These are phyloP conservation scores for Metschnikowia gruessii DNA, from an alignment of 805 yeast genomes.

Conservation along the genomic window DNA sequence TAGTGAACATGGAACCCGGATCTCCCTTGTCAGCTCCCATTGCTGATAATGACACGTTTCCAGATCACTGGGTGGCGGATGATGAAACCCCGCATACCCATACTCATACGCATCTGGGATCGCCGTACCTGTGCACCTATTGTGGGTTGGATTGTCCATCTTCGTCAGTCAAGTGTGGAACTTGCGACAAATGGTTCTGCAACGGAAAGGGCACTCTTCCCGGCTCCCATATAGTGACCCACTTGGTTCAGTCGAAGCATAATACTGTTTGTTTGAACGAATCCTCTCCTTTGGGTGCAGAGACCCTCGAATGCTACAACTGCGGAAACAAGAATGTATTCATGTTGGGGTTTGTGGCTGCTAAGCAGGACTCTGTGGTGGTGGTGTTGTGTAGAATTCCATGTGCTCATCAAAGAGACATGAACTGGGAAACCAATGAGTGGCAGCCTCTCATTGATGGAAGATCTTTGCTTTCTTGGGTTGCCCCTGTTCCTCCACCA, in stretches of 20 bases:
- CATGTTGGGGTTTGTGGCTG: constrained; percentile 80
- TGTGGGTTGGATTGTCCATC: constrained; percentile 69
- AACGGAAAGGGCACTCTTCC: constrained; percentile 58
- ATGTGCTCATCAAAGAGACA: constrained; percentile 73
- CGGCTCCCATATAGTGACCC: constrained; percentile 82
- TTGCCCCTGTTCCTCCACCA: constrained; percentile 66
- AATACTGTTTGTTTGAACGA: constrained; percentile 70
- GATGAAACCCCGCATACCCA: background rate
- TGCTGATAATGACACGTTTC: background rate
- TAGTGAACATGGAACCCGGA: constrained; percentile 7
- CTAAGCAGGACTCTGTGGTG: constrained; percentile 81
- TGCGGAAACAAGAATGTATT: constrained; percentile 82
- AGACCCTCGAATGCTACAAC: constrained; percentile 81
- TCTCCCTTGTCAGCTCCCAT: background rate
- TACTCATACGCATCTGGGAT: background rate
- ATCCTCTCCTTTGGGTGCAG: constrained; percentile 82
- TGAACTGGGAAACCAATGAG: constrained; percentile 80
- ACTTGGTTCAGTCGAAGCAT: constrained; percentile 78
- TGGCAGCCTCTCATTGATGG: constrained; percentile 88
- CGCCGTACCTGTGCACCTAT: constrained; percentile 45
- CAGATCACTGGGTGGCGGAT: constrained; percentile 2
- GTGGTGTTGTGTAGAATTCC: constrained; percentile 86
- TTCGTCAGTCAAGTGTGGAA: constrained; percentile 70
- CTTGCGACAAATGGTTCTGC: constrained; percentile 87
- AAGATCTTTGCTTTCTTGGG: constrained; percentile 76